Evolutionary conservation across 768 basidiomycete species (phyloP), one percentile per base, ranked within the genome.

Genomic region (Tylopilus vinaceipallidus): DNA sequence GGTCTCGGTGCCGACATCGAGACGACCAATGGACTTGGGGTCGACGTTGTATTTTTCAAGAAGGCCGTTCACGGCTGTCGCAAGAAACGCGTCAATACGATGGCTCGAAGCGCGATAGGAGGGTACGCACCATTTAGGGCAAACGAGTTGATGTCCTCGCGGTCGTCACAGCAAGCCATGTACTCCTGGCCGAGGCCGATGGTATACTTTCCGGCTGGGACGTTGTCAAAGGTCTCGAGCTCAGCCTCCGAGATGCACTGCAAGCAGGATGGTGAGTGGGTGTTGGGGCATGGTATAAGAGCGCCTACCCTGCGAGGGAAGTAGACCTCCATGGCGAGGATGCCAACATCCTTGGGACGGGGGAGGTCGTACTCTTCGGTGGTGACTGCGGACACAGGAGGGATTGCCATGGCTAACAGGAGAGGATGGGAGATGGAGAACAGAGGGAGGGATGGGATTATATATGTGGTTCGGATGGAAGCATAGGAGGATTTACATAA

Each of bases 101-200:
- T 23, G 20, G 26, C 17, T 2, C 5, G 1, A 20, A 12, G 34
- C 16, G 47, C 38, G 14, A 49, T 13, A 20, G 12, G 22, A 44
- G 1, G n/a, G 3, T 14, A 63, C 86, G 52, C 50, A 93, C 95
- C 93, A 62, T 91, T 95, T 57, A 99, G 72, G 34, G 92, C 87
- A 69, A 98, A 94, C 11, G 94, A 95, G 82, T 97, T 95, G 78
- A 99, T 95, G 75, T 99, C 95, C 71, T 99, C 97, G 49, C 91
- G 85, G 79, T 99, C 97, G 67, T 98, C 95, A 51, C 89, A 89
- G 82, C 91, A 98, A 29, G 95, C 93, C 97, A 99, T 99, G 78
- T 84, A 93, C 69, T 95, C 85, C 70, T 95, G 92, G 49, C 95
- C 97, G 33, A 99, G 84, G 66, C 97, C 97, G 68, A 98, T 97